These are phyloP conservation scores for Starmerella bombi DNA, from an alignment of 805 yeast species.

Conservation along the genomic window DNA sequence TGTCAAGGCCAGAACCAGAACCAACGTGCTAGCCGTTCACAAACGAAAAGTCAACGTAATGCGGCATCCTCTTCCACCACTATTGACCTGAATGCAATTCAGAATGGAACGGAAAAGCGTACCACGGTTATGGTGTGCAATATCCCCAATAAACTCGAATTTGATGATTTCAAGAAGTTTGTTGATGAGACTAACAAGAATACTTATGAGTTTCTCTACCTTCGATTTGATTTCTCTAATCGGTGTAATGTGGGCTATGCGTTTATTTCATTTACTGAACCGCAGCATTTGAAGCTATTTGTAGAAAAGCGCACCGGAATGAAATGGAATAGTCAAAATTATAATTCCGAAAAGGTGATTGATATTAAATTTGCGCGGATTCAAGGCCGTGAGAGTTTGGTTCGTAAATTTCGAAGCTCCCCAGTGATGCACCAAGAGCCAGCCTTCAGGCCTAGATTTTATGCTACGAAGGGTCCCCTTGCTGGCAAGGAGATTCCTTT, in stretches of 20 bases:
- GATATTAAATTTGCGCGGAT: conserved; percentile 41
- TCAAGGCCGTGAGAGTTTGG: conserved; percentile 36
- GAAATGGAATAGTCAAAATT: conserved; percentile 32
- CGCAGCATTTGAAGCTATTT: conserved; percentile 34
- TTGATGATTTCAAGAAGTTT: conserved; percentile 34
- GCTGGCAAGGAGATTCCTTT: conserved; percentile 35
- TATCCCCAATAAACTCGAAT: conserved; percentile 41
- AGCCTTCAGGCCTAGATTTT: conserved; percentile 38
- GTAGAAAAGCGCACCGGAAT: conserved; percentile 36
- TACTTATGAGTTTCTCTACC: conserved; percentile 32
- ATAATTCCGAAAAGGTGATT: conserved; percentile 39
- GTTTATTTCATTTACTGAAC: conserved; percentile 36
- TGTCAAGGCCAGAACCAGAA: neutral
- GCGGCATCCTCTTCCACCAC: no score
- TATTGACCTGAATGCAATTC: conserved; percentile 31
- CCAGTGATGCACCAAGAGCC: conserved; percentile 38
- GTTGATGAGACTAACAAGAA: conserved; percentile 34
- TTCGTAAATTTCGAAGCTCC: conserved; percentile 39
- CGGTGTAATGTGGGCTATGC: conserved; percentile 47
- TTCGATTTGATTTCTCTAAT: conserved; percentile 41
- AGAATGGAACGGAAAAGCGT: conserved; percentile 33
- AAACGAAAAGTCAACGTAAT: no score
- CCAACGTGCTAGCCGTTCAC: no score
- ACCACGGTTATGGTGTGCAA: conserved; percentile 42
- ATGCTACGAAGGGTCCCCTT: conserved; percentile 32